phyloP scores from a whole-genome alignment of 2,329 filamentous ascomycete genomes.

The Arthrobotrys iridis region DNA sequence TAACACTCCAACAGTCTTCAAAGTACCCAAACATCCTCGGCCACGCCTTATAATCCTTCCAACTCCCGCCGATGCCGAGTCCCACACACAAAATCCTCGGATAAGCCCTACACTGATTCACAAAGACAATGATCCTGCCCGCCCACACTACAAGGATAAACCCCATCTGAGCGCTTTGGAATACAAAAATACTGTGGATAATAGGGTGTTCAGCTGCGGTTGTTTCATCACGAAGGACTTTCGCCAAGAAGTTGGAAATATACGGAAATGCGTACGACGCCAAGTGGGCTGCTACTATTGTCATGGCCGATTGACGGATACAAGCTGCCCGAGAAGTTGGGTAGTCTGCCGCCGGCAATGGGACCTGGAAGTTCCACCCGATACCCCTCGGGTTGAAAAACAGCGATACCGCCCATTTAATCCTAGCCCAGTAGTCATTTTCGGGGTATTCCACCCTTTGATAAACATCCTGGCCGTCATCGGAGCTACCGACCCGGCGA shows the following conservation, averaged over 20 bases:
- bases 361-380: conserved; percentile 9
- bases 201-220: not conserved
- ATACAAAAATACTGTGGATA: not conserved
- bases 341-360: not conserved
- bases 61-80: not conserved
- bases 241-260: not conserved
- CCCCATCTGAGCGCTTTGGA: conserved; percentile 1
- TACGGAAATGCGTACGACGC: not conserved
- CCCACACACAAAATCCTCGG: conserved; percentile 3
- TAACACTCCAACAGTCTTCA: conserved; percentile 24
- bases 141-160: not conserved
- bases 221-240: not conserved
- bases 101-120: not conserved
- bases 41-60: not conserved
- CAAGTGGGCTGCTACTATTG: not conserved
- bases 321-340: not conserved
- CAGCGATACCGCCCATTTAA: conserved; percentile 7
- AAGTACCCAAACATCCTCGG: conserved; percentile 2
- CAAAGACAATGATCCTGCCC: conserved; percentile 18
- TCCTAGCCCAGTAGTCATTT: not conserved
- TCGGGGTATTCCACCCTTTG: conserved; percentile 6
- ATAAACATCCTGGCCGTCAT: not conserved
- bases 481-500: not conserved
- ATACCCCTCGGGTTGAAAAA: not conserved
- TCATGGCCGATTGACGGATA: not conserved